phyloP scores from a whole-genome alignment of 441 rosid genomes.

The Corymbia citriodora region DNA sequence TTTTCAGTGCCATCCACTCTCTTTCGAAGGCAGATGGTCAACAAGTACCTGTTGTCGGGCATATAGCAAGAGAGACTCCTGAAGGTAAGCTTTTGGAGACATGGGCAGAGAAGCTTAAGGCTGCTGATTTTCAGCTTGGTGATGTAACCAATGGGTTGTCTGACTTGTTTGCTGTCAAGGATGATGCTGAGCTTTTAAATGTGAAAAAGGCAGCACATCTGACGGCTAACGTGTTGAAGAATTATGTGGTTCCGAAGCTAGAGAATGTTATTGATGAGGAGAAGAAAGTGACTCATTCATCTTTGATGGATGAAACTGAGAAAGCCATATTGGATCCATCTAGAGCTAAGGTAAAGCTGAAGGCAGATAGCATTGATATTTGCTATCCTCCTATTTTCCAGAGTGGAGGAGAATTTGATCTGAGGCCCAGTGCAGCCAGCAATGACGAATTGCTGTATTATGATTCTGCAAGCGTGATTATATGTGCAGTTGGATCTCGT shows the following conservation, averaged over 20 bases:
- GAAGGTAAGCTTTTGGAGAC: conserved; percentile 83
- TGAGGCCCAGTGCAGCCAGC: conserved; percentile 84
- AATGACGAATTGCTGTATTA: conserved; percentile 67
- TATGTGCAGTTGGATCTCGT: conserved; percentile 75
- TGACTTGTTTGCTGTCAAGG: conserved; percentile 75
- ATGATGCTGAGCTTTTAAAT: conserved; percentile 46
- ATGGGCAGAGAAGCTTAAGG: conserved; percentile 59
- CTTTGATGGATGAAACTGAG: conserved; percentile 77
- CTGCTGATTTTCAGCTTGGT: conserved; percentile 38
- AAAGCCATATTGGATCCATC: conserved; percentile 77
- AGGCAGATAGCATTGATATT: conserved; percentile 74
- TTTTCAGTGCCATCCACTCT: conserved; percentile 48
- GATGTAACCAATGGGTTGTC: conserved; percentile 73
- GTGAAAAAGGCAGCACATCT: conserved; percentile 78
- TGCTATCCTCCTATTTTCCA: conserved; percentile 95
- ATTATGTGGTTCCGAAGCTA: conserved; percentile 72
- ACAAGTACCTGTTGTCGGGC: conserved; percentile 50
- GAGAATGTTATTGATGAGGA: conserved; percentile 89
- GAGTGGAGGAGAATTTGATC: conserved; percentile 85
- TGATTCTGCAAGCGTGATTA: conserved; percentile 71
- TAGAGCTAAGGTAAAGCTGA: conserved; percentile 66
- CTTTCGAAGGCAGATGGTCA: conserved; percentile 28
- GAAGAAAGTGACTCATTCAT: conserved; percentile 70
- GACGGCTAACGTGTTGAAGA: conserved; percentile 59
- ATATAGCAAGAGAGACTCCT: conserved; percentile 67